Evolutionary conservation across 139 green algal species (phyloP), one percentile per base, ranked within the genome.

Genomic region (Picochlorum sp.): DNA sequence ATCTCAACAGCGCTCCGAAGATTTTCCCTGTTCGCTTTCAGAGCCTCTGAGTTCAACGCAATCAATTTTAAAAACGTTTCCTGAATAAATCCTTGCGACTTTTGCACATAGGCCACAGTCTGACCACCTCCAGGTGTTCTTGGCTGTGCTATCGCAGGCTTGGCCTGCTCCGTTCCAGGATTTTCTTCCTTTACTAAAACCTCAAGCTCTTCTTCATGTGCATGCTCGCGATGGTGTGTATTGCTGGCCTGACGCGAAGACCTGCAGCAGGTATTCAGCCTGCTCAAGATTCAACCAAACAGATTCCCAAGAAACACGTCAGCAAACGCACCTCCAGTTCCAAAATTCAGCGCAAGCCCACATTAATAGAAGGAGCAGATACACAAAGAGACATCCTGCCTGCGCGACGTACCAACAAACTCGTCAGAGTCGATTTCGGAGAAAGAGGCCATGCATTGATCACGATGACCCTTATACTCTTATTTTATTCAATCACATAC

Each of bases 1-100:
- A 93, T 89, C 67, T 96, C 90, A 10, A 82, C 76, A 0, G 67
- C 71, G 14, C 49, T 9, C 0, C 77, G 30, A 30, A 78, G 58
- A 37, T 44, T 34, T 13, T 54, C 44, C 7, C 49, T 45, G 52
- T 32, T 62, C 4, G 24, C 15, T 9, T 65, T 24, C 18, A 82
- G 52, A 26, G 71, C 63, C 4, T 57, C 57, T 14, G n/a, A 14
- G n/a, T 82, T 68, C 58, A 82, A 68, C 59, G 37, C 56, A 1
- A 82, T 28, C 51, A 69, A 72, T 41, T 23, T 66, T 6, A 66
- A 66, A 24, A 66, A 66, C 15, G 10, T 55, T 2, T 10, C 32
- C 13, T 41, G 45, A 21, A 54, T 26, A 13, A 66, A 66, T 56
- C 61, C 61, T 11, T n/a, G 56, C 14, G 26, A 50, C 21, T 20